Evolutionary conservation across 371 early-diverging fungal genomes (phyloP), one percentile per base, ranked within the genome.

Genomic region (Mucor irregularis): DNA sequence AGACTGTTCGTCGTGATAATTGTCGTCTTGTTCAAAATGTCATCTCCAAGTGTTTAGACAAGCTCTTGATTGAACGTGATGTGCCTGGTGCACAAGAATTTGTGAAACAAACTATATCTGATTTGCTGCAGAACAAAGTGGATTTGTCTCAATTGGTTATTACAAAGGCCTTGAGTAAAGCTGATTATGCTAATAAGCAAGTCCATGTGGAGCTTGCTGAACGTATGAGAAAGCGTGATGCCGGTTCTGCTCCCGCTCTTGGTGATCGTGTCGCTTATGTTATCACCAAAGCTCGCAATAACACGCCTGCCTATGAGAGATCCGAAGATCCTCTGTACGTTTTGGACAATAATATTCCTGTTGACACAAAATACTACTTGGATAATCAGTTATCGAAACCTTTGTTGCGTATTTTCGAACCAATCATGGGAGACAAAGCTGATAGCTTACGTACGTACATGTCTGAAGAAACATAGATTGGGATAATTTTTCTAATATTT

Each of bases 211-310:
- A 98, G 66, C 71, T 99, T 2, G 99, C 98, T 2, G 93, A 97
- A 53, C 85, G 97, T 40, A 96, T 99, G 98, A 87, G 88, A 37
- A 91, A 95, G 69, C 86, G 99, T 64, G 99, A 99, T 74, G 87
- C 98, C 17, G 96, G 97, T 9, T 94, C 95, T 33, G 99, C 99
- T 0, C 99, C 99, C 17, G 84, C 87, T 34, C 68, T 99, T 10
- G 99, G 99, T 26, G 99, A 99, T 68, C 93, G 99, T 66, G 99
- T 99, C n/a, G 93, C 98, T 0, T 99, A 99, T 74, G 99, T 99
- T 0, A 97, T 99, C 60, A 85, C 95, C 66, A 91, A 91, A 65
- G 97, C 91, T 4, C 73, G 90, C 16, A 97, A 91, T 58, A 90
- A 88, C 47, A 89, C 92, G 17, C 90, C 95, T 24, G 94, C 98